Evolutionary conservation across 768 basidiomycete genomes (phyloP).

Genomic region (Leccinum broughii): DNA sequence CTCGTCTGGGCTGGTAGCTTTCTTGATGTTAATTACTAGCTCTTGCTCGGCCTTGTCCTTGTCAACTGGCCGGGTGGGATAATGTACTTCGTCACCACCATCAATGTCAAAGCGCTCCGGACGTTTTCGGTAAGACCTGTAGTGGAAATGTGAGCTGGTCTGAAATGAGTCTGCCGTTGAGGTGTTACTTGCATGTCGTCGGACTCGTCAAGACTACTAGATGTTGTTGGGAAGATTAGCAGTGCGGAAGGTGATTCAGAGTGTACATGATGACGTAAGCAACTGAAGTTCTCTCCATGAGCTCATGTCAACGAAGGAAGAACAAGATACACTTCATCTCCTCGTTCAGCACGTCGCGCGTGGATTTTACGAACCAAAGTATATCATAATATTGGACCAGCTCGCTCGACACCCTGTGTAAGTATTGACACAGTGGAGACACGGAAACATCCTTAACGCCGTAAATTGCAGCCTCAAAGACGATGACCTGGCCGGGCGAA

Average conservation of each 20-base stretch:
- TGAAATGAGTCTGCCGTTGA: background rate
- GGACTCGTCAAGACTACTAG: too few relatives aligned
- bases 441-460: background rate
- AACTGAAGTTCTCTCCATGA: background rate
- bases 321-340: slow-evolving; percentile 77
- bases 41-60: slow-evolving; percentile 98
- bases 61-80: slow-evolving; percentile 96
- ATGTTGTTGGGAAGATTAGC: too few relatives aligned
- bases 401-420: slow-evolving; percentile 92
- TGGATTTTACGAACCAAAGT: slow-evolving; percentile 93
- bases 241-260: too few relatives aligned
- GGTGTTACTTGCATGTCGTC: slow-evolving; percentile 27
- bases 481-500: slow-evolving; percentile 88
- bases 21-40: slow-evolving; percentile 94
- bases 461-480: slow-evolving; percentile 74
- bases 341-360: slow-evolving; percentile 93
- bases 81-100: slow-evolving; percentile 75
- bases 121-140: slow-evolving; percentile 37
- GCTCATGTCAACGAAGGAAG: slow-evolving; percentile 69
- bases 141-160: slow-evolving; percentile 10
- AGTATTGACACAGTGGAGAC: slow-evolving; percentile 48
- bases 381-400: slow-evolving; percentile 90
- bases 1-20: slow-evolving; percentile 94
- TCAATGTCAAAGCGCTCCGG: slow-evolving; percentile 62
- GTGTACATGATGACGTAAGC: background rate